Percentiles rank a stretch among this genome's conserved stretches.
phyloP scores from a whole-genome alignment of 2,329 filamentous ascomycete genomes.

The Exophiala sp. region DNA sequence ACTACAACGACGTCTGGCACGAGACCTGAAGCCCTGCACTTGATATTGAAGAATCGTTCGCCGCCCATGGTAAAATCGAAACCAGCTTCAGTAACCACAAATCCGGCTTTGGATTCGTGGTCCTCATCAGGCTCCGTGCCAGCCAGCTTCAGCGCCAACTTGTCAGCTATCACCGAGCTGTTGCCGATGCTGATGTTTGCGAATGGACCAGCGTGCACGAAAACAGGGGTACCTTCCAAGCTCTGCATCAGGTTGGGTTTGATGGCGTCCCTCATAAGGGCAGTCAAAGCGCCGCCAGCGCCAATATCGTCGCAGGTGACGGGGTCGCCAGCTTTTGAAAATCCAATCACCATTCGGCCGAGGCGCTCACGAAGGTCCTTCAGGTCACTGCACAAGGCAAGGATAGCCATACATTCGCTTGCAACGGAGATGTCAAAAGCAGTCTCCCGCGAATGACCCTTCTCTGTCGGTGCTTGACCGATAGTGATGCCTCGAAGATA shows the following conservation, averaged over 20 bases:
- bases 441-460: slow-evolving; percentile 80
- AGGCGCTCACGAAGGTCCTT: slow-evolving; percentile 88
- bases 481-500: slow-evolving; percentile 87
- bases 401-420: slow-evolving; percentile 96
- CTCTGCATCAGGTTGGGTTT: slow-evolving; percentile 99
- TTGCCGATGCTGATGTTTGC: slow-evolving; percentile 98
- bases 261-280: slow-evolving; percentile 95
- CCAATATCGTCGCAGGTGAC: slow-evolving; percentile 96
- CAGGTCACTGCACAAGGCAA: slow-evolving; percentile 85
- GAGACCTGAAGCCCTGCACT: slow-evolving; percentile 91
- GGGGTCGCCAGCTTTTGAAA: slow-evolving; percentile 78
- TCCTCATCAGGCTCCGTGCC: slow-evolving; percentile 92
- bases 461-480: slow-evolving; percentile 84
- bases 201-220: slow-evolving; percentile 95
- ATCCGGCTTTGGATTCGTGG: slow-evolving; percentile 76
- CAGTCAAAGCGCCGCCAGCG: slow-evolving; percentile 84
- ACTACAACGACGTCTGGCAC: slow-evolving; percentile 91
- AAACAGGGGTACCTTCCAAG: slow-evolving; percentile 92
- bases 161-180: slow-evolving; percentile 91
- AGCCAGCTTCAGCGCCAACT: slow-evolving; percentile 90
- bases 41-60: slow-evolving; percentile 99
- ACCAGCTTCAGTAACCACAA: slow-evolving; percentile 92
- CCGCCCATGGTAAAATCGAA: slow-evolving; percentile 99
- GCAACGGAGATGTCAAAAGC: slow-evolving; percentile 98
- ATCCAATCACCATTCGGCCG: slow-evolving; percentile 92